These are phyloP conservation scores for Picea abies DNA, from an alignment of 83 land plant species.

Conservation along the genomic window DNA sequence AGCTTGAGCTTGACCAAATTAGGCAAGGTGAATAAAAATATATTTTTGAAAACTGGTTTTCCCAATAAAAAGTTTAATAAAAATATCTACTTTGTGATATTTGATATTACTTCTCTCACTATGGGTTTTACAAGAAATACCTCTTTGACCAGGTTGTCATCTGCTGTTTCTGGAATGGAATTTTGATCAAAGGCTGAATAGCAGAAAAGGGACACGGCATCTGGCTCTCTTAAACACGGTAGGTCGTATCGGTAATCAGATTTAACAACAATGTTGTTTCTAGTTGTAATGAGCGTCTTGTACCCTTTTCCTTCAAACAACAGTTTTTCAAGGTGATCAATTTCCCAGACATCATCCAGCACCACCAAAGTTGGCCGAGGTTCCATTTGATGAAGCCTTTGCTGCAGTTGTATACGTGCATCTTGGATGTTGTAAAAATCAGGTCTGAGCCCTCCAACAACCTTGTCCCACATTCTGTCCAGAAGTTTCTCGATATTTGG, in stretches of 20 bases:
- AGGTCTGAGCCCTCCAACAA: not conserved
- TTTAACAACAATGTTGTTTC: not conserved
- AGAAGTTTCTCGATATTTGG: not conserved
- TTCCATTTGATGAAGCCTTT: not conserved
- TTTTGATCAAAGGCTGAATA: not conserved
- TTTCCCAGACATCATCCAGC: constrained; percentile 20
- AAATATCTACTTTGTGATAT: no score
- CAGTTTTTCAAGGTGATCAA: not conserved
- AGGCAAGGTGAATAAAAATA: no score
- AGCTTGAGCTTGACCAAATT: no score
- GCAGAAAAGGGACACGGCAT: no score
- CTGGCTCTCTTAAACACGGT: no score
- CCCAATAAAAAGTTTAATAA: no score
- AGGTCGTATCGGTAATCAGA: no score
- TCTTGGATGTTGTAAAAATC: constrained; percentile 1
- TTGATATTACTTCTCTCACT: no score
- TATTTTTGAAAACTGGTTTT: no score
- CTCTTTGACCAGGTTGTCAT: not conserved
- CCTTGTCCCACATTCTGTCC: constrained; percentile 8
- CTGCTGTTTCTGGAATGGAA: constrained; percentile 4
- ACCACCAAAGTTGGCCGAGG: constrained; percentile 8
- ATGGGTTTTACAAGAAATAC: not conserved
- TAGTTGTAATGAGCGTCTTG: constrained; percentile 9
- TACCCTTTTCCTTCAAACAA: constrained; percentile 14
- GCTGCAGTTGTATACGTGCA: constrained; percentile 9